Evolutionary conservation across 2,329 filamentous ascomycete species (phyloP), one percentile per base, ranked within the genome.

Genomic region (Magnaporthiopsis poae): DNA sequence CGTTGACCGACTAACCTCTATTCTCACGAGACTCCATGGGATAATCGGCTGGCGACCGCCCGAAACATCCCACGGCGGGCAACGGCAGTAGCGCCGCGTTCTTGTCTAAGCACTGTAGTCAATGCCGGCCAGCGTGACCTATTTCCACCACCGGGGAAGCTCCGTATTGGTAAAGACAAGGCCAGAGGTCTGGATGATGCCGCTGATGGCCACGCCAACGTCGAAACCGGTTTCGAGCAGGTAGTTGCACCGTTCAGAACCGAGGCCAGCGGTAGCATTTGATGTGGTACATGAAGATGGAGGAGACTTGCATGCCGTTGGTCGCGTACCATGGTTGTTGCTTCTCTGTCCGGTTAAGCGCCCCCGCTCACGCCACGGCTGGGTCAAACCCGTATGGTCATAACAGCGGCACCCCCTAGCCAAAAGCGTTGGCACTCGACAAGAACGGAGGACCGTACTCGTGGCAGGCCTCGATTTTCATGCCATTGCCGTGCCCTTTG

Each of bases 111-210:
- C 64, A 0, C 59, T 13, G n/a, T 27, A 65, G 65, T 77, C 76
- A 8, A 76, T 66, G 15, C 75, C 75, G 29, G 74, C 73, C 0
- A 52, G 62, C 64, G 70, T 80, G n/a, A 82, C 81, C 4, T 76
- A 73, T 69, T 81, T 82, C 0, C 79, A 79, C 80, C 79, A 81
- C 80, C 80, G 81, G 15, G 71, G 73, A 60, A 81, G 68, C 5
- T 68, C 70, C 36, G 74, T 72, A 0, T 75, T 75, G 65, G 77
- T 74, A 62, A 78, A 80, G 1, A 74, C 74, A 5, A 81, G 72
- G 5, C 77, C 78, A 65, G 80, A 81, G 71, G 80, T 79, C 71
- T 79, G 78, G 68, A 81, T 69, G 25, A 81, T 71, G 15, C 75
- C 79, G 59, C 74, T 75, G 61, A 81, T 69, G 33, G 79, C 80